Evolutionary conservation across 148 eudicot genomes (phyloP), one percentile per base, ranked within the genome.

Genomic region (Limonium bicolor): DNA sequence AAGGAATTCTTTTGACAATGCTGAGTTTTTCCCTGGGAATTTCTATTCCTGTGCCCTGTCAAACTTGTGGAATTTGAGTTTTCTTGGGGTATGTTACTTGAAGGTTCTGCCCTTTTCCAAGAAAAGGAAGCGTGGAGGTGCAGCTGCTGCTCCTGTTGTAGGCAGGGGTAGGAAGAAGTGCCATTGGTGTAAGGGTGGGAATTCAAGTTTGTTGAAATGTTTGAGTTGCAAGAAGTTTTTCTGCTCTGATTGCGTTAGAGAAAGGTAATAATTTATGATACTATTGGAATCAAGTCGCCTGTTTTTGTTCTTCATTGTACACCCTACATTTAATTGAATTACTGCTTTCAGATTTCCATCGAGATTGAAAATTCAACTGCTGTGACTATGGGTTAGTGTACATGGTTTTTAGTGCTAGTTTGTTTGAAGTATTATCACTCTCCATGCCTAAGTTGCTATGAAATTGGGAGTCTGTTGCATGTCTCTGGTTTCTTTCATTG

Each of bases 101-200:
- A 42, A 81, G 86, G 72, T 56, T 50, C 62, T 82, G 49, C 93
- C 93, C 3, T 65, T 28, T 56, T 63, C 64, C 20, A 64, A 49
- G 26, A 65, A 71, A 41, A 47, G 46, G 19, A 66, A 39, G 20
- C 70, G 53, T 40, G 40, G 49, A 45, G 69, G 44, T 67, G 73
- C 46, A 32, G 54, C 24, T 63, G 10, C 29, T 42, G 29, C 29
- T n/a, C n/a, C n/a, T 42, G 29, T 14, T 42, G 17, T 12, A 24
- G 19, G 29, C 26, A 30, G 29, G 66, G 58, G 47, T 67, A 42
- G n/a, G 50, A 81, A 49, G 73, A 80, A 69, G 44, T 92, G 99
- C 46, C 99, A 85, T 46, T 92, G 95, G 95, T 92, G 99, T 53
- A 68, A 24, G 29, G 50, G 46, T 62, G 54, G 64, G 17, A 43